Percentiles rank a stretch among this genome's conserved stretches.
These are phyloP conservation scores for Fusarium cicatricum DNA, from an alignment of 2,329 filamentous ascomycete species.

Conservation along the genomic window DNA sequence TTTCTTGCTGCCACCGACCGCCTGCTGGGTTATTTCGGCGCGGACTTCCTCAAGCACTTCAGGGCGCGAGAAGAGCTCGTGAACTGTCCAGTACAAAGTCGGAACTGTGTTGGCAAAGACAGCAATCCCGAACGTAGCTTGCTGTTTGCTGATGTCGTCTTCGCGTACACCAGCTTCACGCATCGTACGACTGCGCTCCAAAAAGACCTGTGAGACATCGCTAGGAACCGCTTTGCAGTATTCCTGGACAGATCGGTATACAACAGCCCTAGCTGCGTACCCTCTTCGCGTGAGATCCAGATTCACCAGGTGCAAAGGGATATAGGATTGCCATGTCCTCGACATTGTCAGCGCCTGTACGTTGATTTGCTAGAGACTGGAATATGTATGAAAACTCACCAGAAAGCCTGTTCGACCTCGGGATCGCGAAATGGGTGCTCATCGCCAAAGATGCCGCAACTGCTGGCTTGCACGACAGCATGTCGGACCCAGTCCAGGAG, in stretches of 20 bases:
- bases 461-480: constrained; percentile 30
- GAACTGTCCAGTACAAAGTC: constrained; percentile 25
- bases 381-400: constrained; percentile 3
- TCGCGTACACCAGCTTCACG: constrained; percentile 23
- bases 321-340: constrained; percentile 31
- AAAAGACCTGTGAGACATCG: constrained; percentile 24
- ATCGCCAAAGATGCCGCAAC: constrained; percentile 29
- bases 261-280: constrained; percentile 26
- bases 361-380: no score
- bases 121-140: constrained; percentile 25
- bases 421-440: constrained; percentile 31
- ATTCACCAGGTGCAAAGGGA: constrained; percentile 14
- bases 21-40: constrained; percentile 2
- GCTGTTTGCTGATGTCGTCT: constrained; percentile 25
- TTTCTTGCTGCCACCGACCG: constrained; percentile 8
- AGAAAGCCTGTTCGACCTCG: constrained; percentile 21
- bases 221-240: constrained; percentile 20
- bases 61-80: constrained; percentile 24
- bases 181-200: constrained; percentile 8
- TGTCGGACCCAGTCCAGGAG: constrained; percentile 17
- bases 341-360: background rate
- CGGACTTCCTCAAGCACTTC: constrained; percentile 24
- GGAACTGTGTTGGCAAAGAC: constrained; percentile 30
- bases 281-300: constrained; percentile 25
- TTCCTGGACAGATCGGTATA: constrained; percentile 26